Evolutionary conservation across 176 grass and related monocot genomes (phyloP), one percentile per base, ranked within the genome.

Genomic region (Thinopyrum elongatum): DNA sequence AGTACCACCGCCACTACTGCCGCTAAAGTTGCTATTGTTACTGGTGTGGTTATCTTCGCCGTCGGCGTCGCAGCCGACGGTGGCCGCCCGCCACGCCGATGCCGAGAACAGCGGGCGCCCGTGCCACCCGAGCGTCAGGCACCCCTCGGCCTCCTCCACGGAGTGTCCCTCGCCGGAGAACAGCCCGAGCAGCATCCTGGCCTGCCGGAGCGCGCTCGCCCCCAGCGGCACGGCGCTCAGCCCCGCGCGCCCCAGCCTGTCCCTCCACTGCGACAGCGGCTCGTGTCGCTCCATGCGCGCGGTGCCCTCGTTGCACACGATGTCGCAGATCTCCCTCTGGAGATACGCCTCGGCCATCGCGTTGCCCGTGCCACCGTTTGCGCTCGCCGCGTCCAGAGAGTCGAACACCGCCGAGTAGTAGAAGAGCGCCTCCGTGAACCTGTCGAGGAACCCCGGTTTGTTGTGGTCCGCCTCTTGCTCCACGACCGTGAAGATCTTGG

Each of bases 391-490:
- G 72, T 98, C 92, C 2, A 98, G 79, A 3, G 96, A 98, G 44
- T 98, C 96, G 82, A 98, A 95, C 88, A 98, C 86, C 3, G 96
- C 91, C 14, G 96, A 95, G 90, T 95, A 98, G 88, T 98, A 98
- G 88, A 95, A 95, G 9, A 98, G 85, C 25, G 96, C 92, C 90
- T 98, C 93, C 0, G 96, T 94, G 92, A 98, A 98, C 22, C 96
- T 87, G 88, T 98, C 93, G 60, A 95, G 78, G 88, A 98, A 98
- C 0, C 88, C 77, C 4, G 90, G 65, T 65, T 94, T 98, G 90
- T 95, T 98, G 88, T 98, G 96, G 76, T 95, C 94, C 2, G 94
- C 96, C 70, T 98, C 96, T 61, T 98, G 96, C 89, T 98, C 96
- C 10, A 98, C 86, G 22, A 98, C 96, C 0, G 96, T 89, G 7